phyloP scores from a whole-genome alignment of 495 filamentous ascomycete species.

The Darksidea phi region DNA sequence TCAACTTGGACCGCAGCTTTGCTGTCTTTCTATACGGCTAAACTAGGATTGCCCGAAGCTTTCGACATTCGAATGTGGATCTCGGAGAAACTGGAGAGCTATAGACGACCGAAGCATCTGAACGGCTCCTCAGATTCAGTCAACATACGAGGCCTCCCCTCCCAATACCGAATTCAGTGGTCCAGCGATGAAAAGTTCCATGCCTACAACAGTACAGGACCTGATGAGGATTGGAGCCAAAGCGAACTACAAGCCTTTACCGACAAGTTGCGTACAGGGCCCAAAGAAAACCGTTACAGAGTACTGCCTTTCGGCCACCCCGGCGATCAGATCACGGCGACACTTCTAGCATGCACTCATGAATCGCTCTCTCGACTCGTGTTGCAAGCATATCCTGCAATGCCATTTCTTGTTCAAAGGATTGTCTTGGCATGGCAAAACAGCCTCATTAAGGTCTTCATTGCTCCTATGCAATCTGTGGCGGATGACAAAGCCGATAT shows the following conservation, averaged over 20 bases:
- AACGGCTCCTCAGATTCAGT: slow-evolving; percentile 18
- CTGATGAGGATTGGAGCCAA: slow-evolving; percentile 39
- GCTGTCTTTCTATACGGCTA: slow-evolving; percentile 47
- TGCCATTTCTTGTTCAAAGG: slow-evolving; percentile 45
- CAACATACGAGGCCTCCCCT: slow-evolving; percentile 43
- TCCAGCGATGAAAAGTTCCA: slow-evolving; percentile 22
- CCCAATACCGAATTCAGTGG: slow-evolving; percentile 35
- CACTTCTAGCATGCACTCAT: slow-evolving; percentile 45
- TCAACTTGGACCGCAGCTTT: slow-evolving; percentile 57
- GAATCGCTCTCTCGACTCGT: slow-evolving; percentile 36
- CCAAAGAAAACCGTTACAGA: slow-evolving; percentile 46
- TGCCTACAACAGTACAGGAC: slow-evolving; percentile 27
- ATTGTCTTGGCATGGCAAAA: slow-evolving; percentile 48
- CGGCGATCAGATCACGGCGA: slow-evolving; percentile 51
- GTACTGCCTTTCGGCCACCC: slow-evolving; percentile 48
- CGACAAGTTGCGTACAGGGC: slow-evolving; percentile 30
- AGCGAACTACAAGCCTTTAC: slow-evolving; percentile 54
- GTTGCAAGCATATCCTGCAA: slow-evolving; percentile 50
- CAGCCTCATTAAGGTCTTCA: slow-evolving; percentile 48
- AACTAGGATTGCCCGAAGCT: slow-evolving; percentile 37
- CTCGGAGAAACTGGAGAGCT: background rate
- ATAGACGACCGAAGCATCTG: background rate
- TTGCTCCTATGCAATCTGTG: slow-evolving; percentile 45
- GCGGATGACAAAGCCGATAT: slow-evolving; percentile 47
- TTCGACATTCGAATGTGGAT: slow-evolving; percentile 23